These are phyloP conservation scores for Scleroderma citrinum DNA, from an alignment of 768 basidiomycete genomes.

Conservation along the genomic window DNA sequence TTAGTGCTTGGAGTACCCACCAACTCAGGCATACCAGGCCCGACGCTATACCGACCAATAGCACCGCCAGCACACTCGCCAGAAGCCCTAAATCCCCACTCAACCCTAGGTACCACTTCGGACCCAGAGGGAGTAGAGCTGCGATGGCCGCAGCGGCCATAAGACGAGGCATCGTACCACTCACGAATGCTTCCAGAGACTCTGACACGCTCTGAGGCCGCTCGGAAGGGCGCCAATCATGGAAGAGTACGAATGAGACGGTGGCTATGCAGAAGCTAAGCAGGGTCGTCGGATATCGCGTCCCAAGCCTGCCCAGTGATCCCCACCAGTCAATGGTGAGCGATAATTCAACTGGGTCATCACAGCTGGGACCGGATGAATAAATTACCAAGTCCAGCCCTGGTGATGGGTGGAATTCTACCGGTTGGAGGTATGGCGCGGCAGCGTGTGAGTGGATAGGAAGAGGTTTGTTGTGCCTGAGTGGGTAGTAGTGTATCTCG, in stretches of 20 bases:
- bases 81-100: conserved; percentile 39
- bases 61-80: conserved; percentile 43
- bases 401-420: conserved; percentile 9
- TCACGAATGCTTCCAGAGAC: conserved; percentile 43
- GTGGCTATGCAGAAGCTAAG: conserved; percentile 72
- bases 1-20: conserved; percentile 43
- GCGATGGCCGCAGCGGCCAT: conserved; percentile 38
- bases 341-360: conserved; percentile 29
- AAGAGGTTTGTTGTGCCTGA: conserved; percentile 27
- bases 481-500: conserved; percentile 67
- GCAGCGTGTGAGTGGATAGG: conserved; percentile 61
- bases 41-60: conserved; percentile 52
- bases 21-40: conserved; percentile 62
- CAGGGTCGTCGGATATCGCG: conserved; percentile 69
- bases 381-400: conserved; percentile 56
- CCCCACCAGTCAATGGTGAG: conserved; percentile 67
- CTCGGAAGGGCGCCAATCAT: conserved; percentile 38
- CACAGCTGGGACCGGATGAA: conserved; percentile 49
- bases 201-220: conserved; percentile 40
- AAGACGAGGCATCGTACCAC: conserved; percentile 35
- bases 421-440: conserved; percentile 54
- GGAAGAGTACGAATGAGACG: conserved; percentile 51
- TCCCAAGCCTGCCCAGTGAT: conserved; percentile 63
- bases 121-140: conserved; percentile 53
- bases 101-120: conserved; percentile 55